Conservation (phyloP, 768 basidiomycete genomes). For the Mycena crocata region DNA sequence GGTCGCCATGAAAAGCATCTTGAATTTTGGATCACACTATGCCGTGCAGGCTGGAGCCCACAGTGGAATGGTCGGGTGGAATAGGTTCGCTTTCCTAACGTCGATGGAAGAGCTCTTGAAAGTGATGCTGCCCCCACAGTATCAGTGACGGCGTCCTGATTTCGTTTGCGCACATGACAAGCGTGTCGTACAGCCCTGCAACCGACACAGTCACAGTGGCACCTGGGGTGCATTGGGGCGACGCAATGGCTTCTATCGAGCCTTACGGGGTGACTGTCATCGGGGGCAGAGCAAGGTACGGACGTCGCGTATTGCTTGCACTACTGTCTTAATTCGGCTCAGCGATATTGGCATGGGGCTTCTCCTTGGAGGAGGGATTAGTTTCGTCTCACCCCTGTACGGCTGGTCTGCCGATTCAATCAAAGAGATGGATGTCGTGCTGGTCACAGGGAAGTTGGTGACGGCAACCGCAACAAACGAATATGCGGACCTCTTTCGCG, state of each 20-base stretch:
- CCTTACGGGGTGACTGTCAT: conserved; percentile 52
- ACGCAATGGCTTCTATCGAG: conserved; percentile 48
- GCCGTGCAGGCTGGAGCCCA: conserved; percentile 58
- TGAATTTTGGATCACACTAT: conserved; percentile 46
- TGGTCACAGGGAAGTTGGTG: conserved; percentile 52
- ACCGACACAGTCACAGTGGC: conserved; percentile 52
- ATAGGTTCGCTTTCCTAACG: conserved; percentile 46
- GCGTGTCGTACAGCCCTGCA: conserved; percentile 44
- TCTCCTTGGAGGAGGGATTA: conserved; percentile 56
- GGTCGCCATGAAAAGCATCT: conserved; percentile 52
- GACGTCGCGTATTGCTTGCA: neutral
- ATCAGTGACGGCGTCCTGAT: conserved; percentile 53
- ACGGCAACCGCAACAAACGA: conserved; percentile 53
- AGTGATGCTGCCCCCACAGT: conserved; percentile 32
- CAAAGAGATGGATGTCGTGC: conserved; percentile 55
- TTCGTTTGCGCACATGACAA: conserved; percentile 48
- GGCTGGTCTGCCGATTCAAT: conserved; percentile 53
- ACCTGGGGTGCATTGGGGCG: conserved; percentile 55
- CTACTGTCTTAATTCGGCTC: neutral
- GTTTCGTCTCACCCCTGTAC: conserved; percentile 49
- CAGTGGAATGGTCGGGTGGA: conserved; percentile 56
- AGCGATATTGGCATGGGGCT: conserved; percentile 56
- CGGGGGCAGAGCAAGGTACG: conserved; percentile 41
- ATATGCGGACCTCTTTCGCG: conserved; percentile 55
- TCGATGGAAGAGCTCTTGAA: conserved; percentile 7